Evolutionary conservation across 768 basidiomycete genomes (phyloP), one percentile per base, ranked within the genome.

Genomic region (Termitomyces sp.): DNA sequence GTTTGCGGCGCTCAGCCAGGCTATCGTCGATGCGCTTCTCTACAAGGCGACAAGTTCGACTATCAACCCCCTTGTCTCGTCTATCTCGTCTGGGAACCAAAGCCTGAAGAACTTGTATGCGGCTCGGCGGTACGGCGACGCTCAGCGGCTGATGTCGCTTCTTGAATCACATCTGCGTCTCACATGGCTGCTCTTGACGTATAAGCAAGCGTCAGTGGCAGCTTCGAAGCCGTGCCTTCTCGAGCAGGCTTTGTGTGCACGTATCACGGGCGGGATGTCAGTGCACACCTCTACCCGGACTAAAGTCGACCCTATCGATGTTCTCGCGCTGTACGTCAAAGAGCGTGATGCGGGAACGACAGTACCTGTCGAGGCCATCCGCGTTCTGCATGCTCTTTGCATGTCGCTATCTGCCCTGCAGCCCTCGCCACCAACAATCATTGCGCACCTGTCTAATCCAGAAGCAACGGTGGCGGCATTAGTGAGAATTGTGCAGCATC

Each of bases 381-480:
- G 75, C 5, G 78, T 91, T 8, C 71, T 93, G n/a, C 81, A 81
- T 56, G 78, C 85, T 0, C 73, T 94, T 2, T 84, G 87, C 59
- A 71, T 79, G 3, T 89, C 86, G 1, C 74, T 92, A 25, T 83
- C 87, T 16, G 67, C 73, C 28, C 75, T 76, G 7, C 80, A 82
- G 54, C 79, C 85, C 3, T 80, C 86, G 0, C 78, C 86, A 0
- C 82, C 88, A 0, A 87, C 89, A 3, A 83, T 95, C 63, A 80
- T 89, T 40, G 85, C 86, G 0, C 91, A 94, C 67, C 76, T 94
- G 4, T 81, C 85, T 4, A 82, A 90, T 61, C 86, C 92, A 1
- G 90, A 92, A 59, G 77, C 82, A 9, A 85, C 83, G 0, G 84
- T 89, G 0, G 68, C 82, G 3, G 76, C 82, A 0, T 72, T 93